Evolutionary conservation across 139 green algal genomes (phyloP).

Genomic region (Picochlorum sp.): DNA sequence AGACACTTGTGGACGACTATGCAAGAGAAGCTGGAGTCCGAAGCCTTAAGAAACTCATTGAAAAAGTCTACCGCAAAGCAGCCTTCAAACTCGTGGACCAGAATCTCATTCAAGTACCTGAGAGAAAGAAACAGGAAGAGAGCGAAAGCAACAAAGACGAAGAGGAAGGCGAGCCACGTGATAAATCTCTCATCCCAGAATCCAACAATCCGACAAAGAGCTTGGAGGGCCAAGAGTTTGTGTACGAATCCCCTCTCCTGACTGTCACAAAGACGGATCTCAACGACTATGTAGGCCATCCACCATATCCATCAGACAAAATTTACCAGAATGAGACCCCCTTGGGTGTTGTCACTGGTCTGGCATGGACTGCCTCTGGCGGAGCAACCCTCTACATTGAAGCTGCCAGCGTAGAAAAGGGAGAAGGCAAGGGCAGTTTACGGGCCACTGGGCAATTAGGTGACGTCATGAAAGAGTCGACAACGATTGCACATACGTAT

Average conservation of each 20-base stretch:
- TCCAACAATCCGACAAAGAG: not conserved
- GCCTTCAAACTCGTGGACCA: constrained; percentile 59
- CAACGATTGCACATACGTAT: constrained; percentile 87
- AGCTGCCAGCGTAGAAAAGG: constrained; percentile 60
- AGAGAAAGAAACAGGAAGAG: not conserved
- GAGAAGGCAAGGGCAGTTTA: constrained; percentile 52
- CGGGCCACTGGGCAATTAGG: constrained; percentile 74
- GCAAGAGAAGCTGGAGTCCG: constrained; percentile 84
- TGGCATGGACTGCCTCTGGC: constrained; percentile 95
- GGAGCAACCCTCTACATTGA: constrained; percentile 89
- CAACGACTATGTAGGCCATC: constrained; percentile 80
- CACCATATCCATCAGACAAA: constrained; percentile 78
- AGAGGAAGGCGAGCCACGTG: not conserved
- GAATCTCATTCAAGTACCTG: constrained; percentile 3
- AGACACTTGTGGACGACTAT: constrained; percentile 81
- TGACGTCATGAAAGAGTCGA: constrained; percentile 93
- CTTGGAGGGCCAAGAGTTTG: not conserved
- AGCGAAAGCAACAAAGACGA: not conserved
- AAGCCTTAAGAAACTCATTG: constrained; percentile 94
- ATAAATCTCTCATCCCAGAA: not conserved
- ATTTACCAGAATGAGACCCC: constrained; percentile 74
- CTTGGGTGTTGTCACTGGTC: constrained; percentile 85
- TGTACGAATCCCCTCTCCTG: constrained; percentile 40
- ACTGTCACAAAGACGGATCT: constrained; percentile 49
- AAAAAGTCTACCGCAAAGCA: constrained; percentile 94